Conservation (phyloP, 805 yeast species). For the Kodamaea kaohsiungensis region DNA sequence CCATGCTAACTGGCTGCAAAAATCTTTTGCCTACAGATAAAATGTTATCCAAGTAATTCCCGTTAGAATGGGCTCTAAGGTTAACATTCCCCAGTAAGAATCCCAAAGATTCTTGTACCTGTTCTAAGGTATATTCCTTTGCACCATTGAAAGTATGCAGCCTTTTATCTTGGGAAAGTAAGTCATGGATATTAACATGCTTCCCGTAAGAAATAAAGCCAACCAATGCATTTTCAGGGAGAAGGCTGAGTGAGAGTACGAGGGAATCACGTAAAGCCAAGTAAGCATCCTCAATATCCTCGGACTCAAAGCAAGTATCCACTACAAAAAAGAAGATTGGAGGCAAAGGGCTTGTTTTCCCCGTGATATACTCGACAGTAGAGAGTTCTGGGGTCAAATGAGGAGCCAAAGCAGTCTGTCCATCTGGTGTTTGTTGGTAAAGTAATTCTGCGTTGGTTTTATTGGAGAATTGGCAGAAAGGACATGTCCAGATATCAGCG, state of each 20-base stretch:
- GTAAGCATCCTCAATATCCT: slow-evolving; percentile 45
- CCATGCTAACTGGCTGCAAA: slow-evolving; percentile 48
- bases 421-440: slow-evolving; percentile 17
- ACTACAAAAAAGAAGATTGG: slow-evolving; percentile 55
- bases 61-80: slow-evolving; percentile 10
- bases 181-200: slow-evolving; percentile 58
- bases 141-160: slow-evolving; percentile 54
- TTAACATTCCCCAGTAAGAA: slow-evolving; percentile 34
- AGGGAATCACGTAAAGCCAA: slow-evolving; percentile 52
- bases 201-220: slow-evolving; percentile 63
- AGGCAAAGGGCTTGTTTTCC: slow-evolving; percentile 40
- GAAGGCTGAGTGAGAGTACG: slow-evolving; percentile 41
- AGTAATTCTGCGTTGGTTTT: slow-evolving; percentile 13
- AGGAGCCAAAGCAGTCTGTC: slow-evolving; percentile 26
- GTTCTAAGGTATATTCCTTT: slow-evolving; percentile 49
- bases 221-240: slow-evolving; percentile 57
- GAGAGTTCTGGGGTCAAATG: slow-evolving; percentile 42
- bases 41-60: slow-evolving; percentile 12
- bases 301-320: slow-evolving; percentile 55
- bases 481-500: slow-evolving; percentile 53
- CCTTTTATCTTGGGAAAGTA: slow-evolving; percentile 29
- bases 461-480: slow-evolving; percentile 53
- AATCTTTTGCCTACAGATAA: slow-evolving; percentile 36
- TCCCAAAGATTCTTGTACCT: slow-evolving; percentile 49
- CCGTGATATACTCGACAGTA: slow-evolving; percentile 54